These are phyloP conservation scores for Teratosphaeria viscida DNA, from an alignment of 2,329 filamentous ascomycete genomes.

Conservation along the genomic window DNA sequence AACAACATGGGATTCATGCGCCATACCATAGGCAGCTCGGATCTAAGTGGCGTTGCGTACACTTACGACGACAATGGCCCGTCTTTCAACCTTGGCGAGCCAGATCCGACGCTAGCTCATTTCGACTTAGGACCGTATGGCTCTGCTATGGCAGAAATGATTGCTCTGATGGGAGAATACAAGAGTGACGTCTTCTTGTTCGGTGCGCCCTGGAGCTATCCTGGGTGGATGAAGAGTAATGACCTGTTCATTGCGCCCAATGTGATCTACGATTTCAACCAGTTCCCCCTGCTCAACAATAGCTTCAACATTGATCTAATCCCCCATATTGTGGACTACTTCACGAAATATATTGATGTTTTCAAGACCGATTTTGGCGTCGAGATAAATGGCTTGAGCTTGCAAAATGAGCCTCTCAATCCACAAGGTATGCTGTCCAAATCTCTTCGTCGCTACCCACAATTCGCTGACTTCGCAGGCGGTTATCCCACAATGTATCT, in stretches of 20 bases:
- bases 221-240: slow-evolving; percentile 33
- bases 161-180: slow-evolving; percentile 27
- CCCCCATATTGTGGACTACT: slow-evolving; percentile 26
- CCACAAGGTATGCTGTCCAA: slow-evolving; percentile 15
- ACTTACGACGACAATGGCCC: slow-evolving; percentile 28
- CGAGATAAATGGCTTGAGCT: slow-evolving; percentile 26
- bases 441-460: not conserved
- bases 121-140: slow-evolving; percentile 27
- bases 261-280: slow-evolving; percentile 4
- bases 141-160: slow-evolving; percentile 27
- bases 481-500: slow-evolving; percentile 31
- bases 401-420: slow-evolving; percentile 32
- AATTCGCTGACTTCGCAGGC: slow-evolving; percentile 1
- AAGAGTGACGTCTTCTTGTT: slow-evolving; percentile 27
- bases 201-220: slow-evolving; percentile 29
- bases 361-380: slow-evolving; percentile 23
- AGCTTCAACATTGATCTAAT: slow-evolving; percentile 26
- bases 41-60: slow-evolving; percentile 27
- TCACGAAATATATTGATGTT: slow-evolving; percentile 29
- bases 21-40: slow-evolving; percentile 30
- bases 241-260: slow-evolving; percentile 19
- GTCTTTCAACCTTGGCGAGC: slow-evolving; percentile 22
- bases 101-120: slow-evolving; percentile 22
- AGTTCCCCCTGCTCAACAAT: slow-evolving; percentile 17
- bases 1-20: slow-evolving; percentile 31